Base-by-base conservation (phyloP, 2,329 filamentous ascomycete species). In the Sporothrix phasma region DNA sequence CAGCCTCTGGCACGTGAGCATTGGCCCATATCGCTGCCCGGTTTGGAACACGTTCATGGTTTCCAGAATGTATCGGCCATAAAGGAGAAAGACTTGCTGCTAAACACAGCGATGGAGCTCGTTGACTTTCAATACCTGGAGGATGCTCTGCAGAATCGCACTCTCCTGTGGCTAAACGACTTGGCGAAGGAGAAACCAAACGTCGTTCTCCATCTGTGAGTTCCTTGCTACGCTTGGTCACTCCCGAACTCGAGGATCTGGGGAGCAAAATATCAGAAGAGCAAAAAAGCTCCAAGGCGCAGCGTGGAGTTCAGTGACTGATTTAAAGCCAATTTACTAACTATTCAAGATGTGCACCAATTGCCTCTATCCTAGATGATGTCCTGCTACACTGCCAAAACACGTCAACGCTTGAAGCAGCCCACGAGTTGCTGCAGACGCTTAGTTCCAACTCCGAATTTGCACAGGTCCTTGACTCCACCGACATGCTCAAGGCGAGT, bases 111-210 rank as follows among this genome's bases (percentile, higher is more conserved):
- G 1, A 84, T 88, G 63, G 81, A 83, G 69, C 76, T 88, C 47
- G 81, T 88, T 10, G 86, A 89, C 70, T 88, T 89, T 69, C 81
- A 83, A 64, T 82, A 82, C 64, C 75, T 88, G 7, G 86, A 88
- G 64, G 85, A 88, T 64, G 76, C 77, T 1, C 78, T 85, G 19
- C 86, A 88, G 71, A 80, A 81, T 49, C 78, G 84, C 15, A 82
- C 78, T 17, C 74, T 89, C 3, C 71, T 76, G 17, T 87, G 85
- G 83, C 76, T 89, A 41, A 83, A 82, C 61, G 76, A 81, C 59
- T 73, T 88, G 31, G 84, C 84, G 3, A 69, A 72, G 10, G 76
- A 76, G 22, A 76, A 85, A 24, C 83, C 85, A 2, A 74, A 76
- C 7, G 84, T 88, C 8, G 77, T 87, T 26, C 69, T 82, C 51